Conservation (phyloP, 164 flowering plant species). For the Chimonanthus praecox region DNA sequence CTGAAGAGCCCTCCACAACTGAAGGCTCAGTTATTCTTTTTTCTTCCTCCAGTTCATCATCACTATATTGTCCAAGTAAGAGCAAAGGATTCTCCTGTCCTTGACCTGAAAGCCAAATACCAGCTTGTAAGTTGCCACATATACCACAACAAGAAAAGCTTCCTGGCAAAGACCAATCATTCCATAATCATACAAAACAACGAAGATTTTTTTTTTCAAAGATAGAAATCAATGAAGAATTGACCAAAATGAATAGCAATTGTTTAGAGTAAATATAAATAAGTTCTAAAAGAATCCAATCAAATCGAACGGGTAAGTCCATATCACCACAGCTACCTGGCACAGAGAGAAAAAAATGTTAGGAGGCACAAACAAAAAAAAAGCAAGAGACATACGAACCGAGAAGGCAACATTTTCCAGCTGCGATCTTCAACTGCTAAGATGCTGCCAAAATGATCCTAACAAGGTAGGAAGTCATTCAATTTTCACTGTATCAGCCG, state of each 20-base stretch:
- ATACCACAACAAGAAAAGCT: background rate
- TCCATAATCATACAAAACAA: slow-evolving; percentile 3
- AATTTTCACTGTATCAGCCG: slow-evolving; percentile 53
- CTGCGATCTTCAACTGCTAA: slow-evolving; percentile 57
- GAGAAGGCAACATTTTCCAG: slow-evolving; percentile 42
- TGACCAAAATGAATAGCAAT: background rate
- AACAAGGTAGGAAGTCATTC: slow-evolving; percentile 64
- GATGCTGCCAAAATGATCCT: slow-evolving; percentile 50
- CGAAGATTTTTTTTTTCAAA: background rate
- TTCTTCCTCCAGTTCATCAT: slow-evolving; percentile 61
- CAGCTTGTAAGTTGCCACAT: slow-evolving; percentile 22
- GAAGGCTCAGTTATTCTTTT: slow-evolving; percentile 18
- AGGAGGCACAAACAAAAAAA: slow-evolving; percentile 41
- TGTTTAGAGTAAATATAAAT: slow-evolving; percentile 1
- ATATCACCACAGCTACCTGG: slow-evolving; percentile 34
- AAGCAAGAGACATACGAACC: slow-evolving; percentile 97
- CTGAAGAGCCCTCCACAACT: slow-evolving; percentile 18
- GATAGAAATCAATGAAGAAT: background rate
- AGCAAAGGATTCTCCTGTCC: slow-evolving; percentile 56
- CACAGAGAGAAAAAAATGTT: slow-evolving; percentile 36
- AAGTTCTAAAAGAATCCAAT: slow-evolving; percentile 6
- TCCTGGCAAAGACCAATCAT: slow-evolving; percentile 3
- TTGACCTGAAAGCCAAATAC: slow-evolving; percentile 50
- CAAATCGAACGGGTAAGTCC: slow-evolving; percentile 1
- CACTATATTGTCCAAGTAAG: slow-evolving; percentile 93